Base-by-base conservation (phyloP, 129 eudicot genomes). In the Chrysanthemum lavandulifolium region DNA sequence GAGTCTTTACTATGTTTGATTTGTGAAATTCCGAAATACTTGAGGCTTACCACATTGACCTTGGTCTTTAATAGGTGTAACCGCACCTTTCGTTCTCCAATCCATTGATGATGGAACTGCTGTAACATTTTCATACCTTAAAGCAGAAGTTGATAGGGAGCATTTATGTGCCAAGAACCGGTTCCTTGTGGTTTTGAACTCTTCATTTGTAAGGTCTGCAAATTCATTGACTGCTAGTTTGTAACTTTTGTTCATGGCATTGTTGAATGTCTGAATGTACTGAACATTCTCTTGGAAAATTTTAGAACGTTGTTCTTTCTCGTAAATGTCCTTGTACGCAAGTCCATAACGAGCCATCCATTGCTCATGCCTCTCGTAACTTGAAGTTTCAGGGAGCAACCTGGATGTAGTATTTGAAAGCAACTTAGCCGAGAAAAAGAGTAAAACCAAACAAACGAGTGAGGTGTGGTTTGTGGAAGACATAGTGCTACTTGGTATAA, bases 71-170 rank as follows among this genome's bases (percentile, higher is more conserved):
- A 73, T 15, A 56, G 78, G 78, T 29, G 82, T 73, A 4, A 73
- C 82, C 7, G 82, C 82, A 18, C 79, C 80, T 65, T 80, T 80
- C 73, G 69, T 68, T 71, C 80, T 74, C 80, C 80, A 74, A 54
- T 80, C 84, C 75, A 81, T 65, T 54, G 77, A 68, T 21, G 77
- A 53, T 33, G 72, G 71, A 53, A 76, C 25, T 4, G 72, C 73
- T 2, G 72, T 70, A 29, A 78, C 11, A 13, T 76, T 76, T 29
- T 69, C 75, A 45, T 69, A 76, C 52, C 47, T 68, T 70, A 68
- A 68, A 59, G 63, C 15, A 59, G 52, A 53, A 48, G 53, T 67
- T 0, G 71, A 63, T 5, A 71, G 19, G 68, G 71, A 61, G 75
- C 81, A 77, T 54, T 68, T 76, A 52, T 77, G 80, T 51, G 73